Evolutionary conservation across 2,329 filamentous ascomycete genomes (phyloP).

Genomic region (Alternaria viburni): DNA sequence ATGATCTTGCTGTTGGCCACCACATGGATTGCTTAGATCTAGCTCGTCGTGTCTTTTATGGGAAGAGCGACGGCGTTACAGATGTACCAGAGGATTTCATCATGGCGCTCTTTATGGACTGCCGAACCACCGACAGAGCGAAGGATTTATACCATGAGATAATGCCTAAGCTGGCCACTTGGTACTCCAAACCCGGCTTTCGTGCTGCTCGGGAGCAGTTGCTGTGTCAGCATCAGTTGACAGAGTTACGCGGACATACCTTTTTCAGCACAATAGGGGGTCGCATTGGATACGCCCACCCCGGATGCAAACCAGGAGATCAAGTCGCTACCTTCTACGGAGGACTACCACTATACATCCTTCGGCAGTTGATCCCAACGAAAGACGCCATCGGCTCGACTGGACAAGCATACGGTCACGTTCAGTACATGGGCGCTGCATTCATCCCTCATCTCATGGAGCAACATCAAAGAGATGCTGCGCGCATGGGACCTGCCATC

Average conservation of each 20-base stretch:
- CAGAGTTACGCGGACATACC: background rate
- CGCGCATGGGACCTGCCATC: background rate
- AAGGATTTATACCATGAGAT: rapidly evolving
- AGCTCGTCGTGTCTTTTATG: background rate
- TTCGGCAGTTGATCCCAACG: background rate
- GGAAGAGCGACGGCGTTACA: background rate
- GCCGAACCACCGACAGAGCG: rapidly evolving
- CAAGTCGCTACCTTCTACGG: background rate
- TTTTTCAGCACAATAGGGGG: background rate
- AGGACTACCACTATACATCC: background rate
- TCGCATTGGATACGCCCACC: background rate
- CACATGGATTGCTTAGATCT: background rate
- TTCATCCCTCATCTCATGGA: background rate
- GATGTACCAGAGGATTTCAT: background rate
- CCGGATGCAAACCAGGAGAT: background rate
- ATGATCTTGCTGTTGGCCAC: rapidly evolving
- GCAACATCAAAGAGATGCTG: background rate
- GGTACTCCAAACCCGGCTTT: background rate
- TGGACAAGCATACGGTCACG: background rate
- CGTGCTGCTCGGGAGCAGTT: background rate
- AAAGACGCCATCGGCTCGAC: too few relatives aligned
- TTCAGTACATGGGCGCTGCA: background rate
- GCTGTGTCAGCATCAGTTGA: background rate
- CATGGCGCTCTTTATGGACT: background rate
- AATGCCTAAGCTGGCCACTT: rapidly evolving